Conservation (phyloP, 2,329 filamentous ascomycete species). For the Arthrobotrys sinensis region DNA sequence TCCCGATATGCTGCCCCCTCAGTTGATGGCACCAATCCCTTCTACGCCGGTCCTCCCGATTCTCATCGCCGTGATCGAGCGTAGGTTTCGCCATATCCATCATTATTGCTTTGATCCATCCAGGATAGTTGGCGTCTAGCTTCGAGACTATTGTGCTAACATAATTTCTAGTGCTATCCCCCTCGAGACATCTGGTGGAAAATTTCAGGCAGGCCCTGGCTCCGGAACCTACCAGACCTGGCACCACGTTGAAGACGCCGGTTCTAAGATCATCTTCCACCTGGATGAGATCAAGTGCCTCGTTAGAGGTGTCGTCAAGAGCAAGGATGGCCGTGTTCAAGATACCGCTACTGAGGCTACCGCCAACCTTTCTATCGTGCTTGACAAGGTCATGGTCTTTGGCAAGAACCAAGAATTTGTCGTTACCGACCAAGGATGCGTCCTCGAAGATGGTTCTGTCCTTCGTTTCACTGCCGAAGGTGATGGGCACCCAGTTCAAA, state of each 20-base stretch:
- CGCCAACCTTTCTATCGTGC: conserved; percentile 30
- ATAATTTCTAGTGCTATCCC: conserved; percentile 10
- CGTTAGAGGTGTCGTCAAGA: conserved; percentile 31
- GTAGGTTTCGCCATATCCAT: conserved; percentile 5
- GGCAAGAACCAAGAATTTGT: conserved; percentile 25
- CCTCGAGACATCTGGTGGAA: conserved; percentile 22
- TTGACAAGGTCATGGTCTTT: conserved; percentile 45
- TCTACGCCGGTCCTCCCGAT: conserved; percentile 14
- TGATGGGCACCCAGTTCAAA: conserved; percentile 11
- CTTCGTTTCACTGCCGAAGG: conserved; percentile 30
- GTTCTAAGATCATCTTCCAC: conserved; percentile 46
- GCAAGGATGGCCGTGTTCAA: conserved; percentile 20
- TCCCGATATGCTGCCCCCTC: conserved; percentile 9
- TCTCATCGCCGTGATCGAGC: conserved; percentile 38
- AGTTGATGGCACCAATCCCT: not conserved
- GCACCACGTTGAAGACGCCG: conserved; percentile 37
- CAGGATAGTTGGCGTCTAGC: not conserved
- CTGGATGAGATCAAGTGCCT: conserved; percentile 46
- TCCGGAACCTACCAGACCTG: conserved; percentile 37
- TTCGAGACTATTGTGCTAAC: not conserved
- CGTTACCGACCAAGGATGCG: conserved; percentile 24
- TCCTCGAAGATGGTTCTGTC: conserved; percentile 33
- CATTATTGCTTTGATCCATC: not conserved
- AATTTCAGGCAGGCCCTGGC: conserved; percentile 21
- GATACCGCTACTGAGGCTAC: conserved; percentile 18